Percentiles rank a stretch among this genome's conserved stretches.
Evolutionary conservation across 2,329 filamentous ascomycete species (phyloP).

Genomic region (Aureobasidium subglaciale): DNA sequence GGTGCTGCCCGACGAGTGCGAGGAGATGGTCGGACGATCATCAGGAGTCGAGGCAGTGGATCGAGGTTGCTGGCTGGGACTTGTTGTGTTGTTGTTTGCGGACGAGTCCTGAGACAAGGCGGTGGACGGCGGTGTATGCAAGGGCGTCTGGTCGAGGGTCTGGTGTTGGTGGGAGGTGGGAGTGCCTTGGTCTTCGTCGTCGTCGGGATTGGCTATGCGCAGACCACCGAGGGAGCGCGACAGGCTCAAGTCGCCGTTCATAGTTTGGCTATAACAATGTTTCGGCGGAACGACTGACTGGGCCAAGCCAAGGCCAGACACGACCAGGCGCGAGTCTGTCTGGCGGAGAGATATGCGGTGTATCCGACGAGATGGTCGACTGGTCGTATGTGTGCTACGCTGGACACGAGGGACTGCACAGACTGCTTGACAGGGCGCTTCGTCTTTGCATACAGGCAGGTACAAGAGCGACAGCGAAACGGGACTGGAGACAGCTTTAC

Average conservation of each 20-base stretch:
- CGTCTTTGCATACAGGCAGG: neutral
- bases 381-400: slow-evolving; percentile 5
- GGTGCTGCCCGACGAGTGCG: slow-evolving; percentile 31
- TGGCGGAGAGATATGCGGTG: slow-evolving; percentile 14
- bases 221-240: slow-evolving; percentile 88
- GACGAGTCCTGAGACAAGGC: slow-evolving; percentile 14
- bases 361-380: slow-evolving; percentile 3
- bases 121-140: slow-evolving; percentile 25
- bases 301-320: slow-evolving; percentile 18
- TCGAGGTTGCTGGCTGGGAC: neutral
- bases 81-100: slow-evolving; percentile 21
- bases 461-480: neutral
- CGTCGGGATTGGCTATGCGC: slow-evolving; percentile 83
- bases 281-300: slow-evolving; percentile 13
- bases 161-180: slow-evolving; percentile 25
- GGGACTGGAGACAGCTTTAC: neutral
- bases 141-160: slow-evolving; percentile 18
- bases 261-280: slow-evolving; percentile 36
- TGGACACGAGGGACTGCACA: slow-evolving; percentile 5
- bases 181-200: slow-evolving; percentile 1
- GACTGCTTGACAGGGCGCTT: neutral
- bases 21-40: slow-evolving; percentile 20
- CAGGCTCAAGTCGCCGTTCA: slow-evolving; percentile 89
- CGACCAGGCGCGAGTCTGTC: slow-evolving; percentile 10
- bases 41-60: slow-evolving; percentile 2